Evolutionary conservation across 2,329 filamentous ascomycete species (phyloP).

Genomic region (Microdochium nivale): DNA sequence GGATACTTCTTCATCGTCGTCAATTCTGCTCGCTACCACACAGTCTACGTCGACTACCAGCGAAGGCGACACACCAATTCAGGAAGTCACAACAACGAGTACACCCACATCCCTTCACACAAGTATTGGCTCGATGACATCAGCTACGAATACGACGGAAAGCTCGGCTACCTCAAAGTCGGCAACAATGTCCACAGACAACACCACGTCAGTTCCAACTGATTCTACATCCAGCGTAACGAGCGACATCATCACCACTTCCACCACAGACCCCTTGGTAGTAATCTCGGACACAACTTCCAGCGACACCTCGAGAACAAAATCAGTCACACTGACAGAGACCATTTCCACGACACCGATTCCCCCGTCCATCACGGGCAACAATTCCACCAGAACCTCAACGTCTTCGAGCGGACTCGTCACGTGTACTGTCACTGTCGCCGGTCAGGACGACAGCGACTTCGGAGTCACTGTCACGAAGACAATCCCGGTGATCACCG

Average conservation of each 20-base stretch:
- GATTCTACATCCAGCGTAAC: background rate
- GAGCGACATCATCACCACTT: background rate
- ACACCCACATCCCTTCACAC: no score
- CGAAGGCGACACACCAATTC: no score
- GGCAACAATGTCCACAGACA: background rate
- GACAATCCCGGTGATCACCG: background rate
- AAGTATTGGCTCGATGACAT: no score
- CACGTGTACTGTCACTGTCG: background rate
- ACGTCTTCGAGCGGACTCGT: background rate
- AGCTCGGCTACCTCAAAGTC: background rate
- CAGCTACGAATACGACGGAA: no score
- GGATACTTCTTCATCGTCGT: no score
- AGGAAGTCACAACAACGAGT: no score
- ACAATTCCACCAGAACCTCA: background rate
- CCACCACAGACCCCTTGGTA: background rate
- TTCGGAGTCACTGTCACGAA: background rate
- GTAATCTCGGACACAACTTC: background rate
- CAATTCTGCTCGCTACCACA: no score
- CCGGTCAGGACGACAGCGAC: background rate
- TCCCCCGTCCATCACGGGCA: no score
- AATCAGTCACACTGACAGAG: no score
- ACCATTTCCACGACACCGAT: no score
- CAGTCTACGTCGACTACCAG: no score
- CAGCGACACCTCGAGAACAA: background rate
- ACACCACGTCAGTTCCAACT: no score